Evolutionary conservation across 2,329 filamentous ascomycete genomes (phyloP).

Genomic region (Apiospora pterosperma): DNA sequence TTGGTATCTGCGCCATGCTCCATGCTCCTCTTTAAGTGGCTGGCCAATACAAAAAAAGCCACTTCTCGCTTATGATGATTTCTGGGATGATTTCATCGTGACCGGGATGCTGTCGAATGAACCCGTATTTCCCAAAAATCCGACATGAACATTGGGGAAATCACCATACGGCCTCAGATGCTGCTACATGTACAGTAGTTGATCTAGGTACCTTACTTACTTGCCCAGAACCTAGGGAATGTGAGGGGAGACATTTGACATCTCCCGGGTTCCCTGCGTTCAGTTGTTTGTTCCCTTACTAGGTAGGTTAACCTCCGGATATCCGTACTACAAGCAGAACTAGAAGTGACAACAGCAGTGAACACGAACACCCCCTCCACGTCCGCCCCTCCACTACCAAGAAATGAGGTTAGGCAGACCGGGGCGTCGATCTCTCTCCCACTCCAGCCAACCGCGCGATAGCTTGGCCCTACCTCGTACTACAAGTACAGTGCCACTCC

Average conservation of each 20-base stretch:
- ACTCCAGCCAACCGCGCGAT: not conserved
- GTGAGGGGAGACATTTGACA: not conserved
- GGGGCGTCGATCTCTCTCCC: not conserved
- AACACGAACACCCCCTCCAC: not conserved
- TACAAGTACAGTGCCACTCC: not conserved
- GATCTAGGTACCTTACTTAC: not conserved
- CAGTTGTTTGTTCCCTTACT: not conserved
- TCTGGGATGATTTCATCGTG: slow-evolving; percentile 1
- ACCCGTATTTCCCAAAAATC: not conserved
- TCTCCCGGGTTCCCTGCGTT: not conserved
- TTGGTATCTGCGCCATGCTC: not conserved
- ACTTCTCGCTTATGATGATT: no score
- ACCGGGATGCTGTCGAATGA: not conserved
- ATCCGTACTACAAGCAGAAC: no score
- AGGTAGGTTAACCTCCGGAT: no score
- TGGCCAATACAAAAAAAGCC: not conserved
- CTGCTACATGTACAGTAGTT: no score
- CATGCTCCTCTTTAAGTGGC: not conserved
- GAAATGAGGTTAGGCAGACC: not conserved
- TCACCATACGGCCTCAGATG: not conserved
- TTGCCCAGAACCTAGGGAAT: not conserved
- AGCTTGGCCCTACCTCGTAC: not conserved
- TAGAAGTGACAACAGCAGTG: no score
- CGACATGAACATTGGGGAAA: not conserved
- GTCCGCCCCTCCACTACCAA: not conserved